These are phyloP conservation scores for Coemansia guatemalensis DNA, from an alignment of 192 early-diverging fungal genomes.

Conservation along the genomic window DNA sequence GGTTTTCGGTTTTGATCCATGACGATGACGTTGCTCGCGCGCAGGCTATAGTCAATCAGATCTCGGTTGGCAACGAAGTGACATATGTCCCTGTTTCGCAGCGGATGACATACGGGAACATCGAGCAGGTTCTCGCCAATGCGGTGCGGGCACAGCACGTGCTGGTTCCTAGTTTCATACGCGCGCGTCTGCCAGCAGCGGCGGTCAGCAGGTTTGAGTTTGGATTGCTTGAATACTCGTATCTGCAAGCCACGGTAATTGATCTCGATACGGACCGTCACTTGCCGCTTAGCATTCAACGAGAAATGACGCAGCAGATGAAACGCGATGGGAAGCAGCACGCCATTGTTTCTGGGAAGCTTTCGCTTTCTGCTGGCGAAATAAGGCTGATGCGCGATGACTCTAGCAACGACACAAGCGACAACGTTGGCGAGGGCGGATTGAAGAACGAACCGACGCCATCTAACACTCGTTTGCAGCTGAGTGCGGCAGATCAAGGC, in stretches of 20 bases:
- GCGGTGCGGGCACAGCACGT: slow-evolving; percentile 42
- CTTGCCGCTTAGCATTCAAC: slow-evolving; percentile 43
- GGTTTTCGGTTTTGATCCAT: slow-evolving; percentile 41
- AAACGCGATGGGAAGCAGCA: slow-evolving; percentile 38
- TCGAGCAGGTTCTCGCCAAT: slow-evolving; percentile 36
- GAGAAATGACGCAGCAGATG: slow-evolving; percentile 42
- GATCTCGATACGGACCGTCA: slow-evolving; percentile 49
- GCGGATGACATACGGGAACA: slow-evolving; percentile 33
- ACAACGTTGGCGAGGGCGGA: background rate
- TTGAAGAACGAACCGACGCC: background rate
- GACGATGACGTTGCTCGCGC: slow-evolving; percentile 42
- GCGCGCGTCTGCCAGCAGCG: slow-evolving; percentile 26
- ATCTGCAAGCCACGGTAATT: slow-evolving; percentile 39
- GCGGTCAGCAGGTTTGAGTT: slow-evolving; percentile 25
- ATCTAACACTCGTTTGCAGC: background rate
- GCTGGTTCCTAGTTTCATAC: slow-evolving; percentile 40
- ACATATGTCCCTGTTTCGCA: slow-evolving; percentile 37
- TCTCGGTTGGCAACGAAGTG: slow-evolving; percentile 26
- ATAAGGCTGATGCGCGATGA: slow-evolving; percentile 31
- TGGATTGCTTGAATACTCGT: slow-evolving; percentile 34
- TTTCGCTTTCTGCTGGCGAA: slow-evolving; percentile 40
- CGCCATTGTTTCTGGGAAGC: slow-evolving; percentile 29
- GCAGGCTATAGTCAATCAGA: slow-evolving; percentile 35
- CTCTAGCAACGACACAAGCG: background rate
- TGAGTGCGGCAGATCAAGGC: background rate